Evolutionary conservation across 345 rosid genomes (phyloP).

Genomic region (Tarenaya hassleriana): DNA sequence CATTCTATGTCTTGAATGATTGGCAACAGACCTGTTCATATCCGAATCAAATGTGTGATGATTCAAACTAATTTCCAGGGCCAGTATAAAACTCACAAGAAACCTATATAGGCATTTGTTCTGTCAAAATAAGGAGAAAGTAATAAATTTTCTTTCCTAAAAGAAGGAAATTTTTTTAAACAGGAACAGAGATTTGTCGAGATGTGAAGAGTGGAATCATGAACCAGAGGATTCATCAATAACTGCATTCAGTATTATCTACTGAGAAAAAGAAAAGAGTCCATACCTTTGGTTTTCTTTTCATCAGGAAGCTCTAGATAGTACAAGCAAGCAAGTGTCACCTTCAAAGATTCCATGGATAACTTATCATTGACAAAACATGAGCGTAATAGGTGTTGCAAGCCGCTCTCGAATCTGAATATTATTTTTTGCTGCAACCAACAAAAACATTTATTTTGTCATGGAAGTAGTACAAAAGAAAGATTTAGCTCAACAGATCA

Average conservation of each 20-base stretch:
- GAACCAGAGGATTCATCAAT: not conserved
- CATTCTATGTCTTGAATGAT: constrained; percentile 59
- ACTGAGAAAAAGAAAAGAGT: constrained; percentile 4
- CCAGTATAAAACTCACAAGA: not conserved
- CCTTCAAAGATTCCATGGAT: constrained; percentile 53
- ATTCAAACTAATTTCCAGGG: constrained; percentile 8
- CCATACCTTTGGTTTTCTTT: constrained; percentile 71
- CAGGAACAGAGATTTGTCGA: constrained; percentile 15
- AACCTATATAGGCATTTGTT: not conserved
- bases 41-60: constrained; percentile 17
- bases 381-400: constrained; percentile 36
- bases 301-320: constrained; percentile 68
- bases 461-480: constrained; percentile 3
- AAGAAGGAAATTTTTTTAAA: too few species aligned
- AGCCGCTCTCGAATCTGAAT: constrained; percentile 51
- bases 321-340: constrained; percentile 77
- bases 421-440: constrained; percentile 45
- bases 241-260: not conserved
- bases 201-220: constrained; percentile 9
- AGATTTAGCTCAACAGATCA: not conserved
- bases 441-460: too few species aligned
- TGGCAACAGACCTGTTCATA: constrained; percentile 73
- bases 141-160: not conserved
- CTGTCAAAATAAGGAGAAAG: too few species aligned
- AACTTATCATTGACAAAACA: constrained; percentile 31